Base-by-base conservation (phyloP, 495 filamentous ascomycete species). In the Penicillium lividum region DNA sequence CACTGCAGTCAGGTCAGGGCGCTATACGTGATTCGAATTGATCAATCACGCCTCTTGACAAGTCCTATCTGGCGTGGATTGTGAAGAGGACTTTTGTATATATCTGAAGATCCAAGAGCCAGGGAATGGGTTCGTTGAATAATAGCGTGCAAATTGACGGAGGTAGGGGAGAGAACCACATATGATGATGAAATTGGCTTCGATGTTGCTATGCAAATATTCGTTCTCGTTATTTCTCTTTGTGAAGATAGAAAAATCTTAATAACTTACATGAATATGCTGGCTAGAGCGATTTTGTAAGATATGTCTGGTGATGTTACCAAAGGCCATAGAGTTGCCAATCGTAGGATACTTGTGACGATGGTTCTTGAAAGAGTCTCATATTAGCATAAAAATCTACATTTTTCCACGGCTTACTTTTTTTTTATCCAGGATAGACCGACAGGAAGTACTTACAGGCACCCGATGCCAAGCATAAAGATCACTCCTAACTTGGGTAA, bases 271-370 rank as follows among this genome's bases (percentile, higher is more conserved):
- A 58, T 47, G 10, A 58, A 58, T 27, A 47, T 8, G 27, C 29
- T 40, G 5, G 56, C 49, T 36, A 58, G 56, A 53, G 56, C 30
- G 28, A 58, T 25, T 31, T 53, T 53, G 31, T 58, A 58, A 29
- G 56, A 53, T 25, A 50, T 3, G 52, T 60, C 58, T 18, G 11
- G 4, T 15, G 58, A 55, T 34, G 46, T 60, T 2, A 60, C 58
- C 13, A 56, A n/a, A 30, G 58, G 56, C 52, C 58, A 60, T 46
- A 60, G 13, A 8, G 58, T 60, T 18, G 58, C 58, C 28, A 60
- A 30, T 15, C 58, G 52, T n/a, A 60, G 38, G n/a, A 60, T 60
- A 29, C 58, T 60, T 4, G 53, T 60, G 16, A 60, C 15, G 5
- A 46, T 51, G 34, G 57, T 59, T 11, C 58, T 60, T 44, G 22